Evolutionary conservation across 2,329 filamentous ascomycete genomes (phyloP).

Genomic region (Colletotrichum sublineola): DNA sequence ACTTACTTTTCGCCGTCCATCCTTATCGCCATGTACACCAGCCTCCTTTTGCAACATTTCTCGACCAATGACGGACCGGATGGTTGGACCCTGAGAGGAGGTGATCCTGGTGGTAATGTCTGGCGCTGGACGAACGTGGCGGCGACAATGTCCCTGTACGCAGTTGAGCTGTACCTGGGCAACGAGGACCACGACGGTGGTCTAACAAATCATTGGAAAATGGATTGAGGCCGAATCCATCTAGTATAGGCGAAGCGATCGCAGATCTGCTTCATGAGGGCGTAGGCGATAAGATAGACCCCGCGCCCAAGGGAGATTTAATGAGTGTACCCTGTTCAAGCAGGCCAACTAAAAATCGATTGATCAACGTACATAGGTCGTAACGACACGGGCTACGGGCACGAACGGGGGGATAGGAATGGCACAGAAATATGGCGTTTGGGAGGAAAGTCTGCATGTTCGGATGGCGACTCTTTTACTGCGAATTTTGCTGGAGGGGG

Average conservation of each 20-base stretch:
- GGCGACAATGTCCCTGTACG: slow-evolving; percentile 89
- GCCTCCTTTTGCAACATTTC: slow-evolving; percentile 94
- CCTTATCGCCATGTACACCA: slow-evolving; percentile 95
- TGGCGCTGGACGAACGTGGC: slow-evolving; percentile 96
- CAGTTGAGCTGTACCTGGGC: slow-evolving; percentile 89
- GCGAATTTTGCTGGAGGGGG: slow-evolving; percentile 26
- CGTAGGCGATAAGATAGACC: not conserved
- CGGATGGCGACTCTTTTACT: slow-evolving; percentile 35
- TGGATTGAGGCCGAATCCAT: slow-evolving; percentile 71
- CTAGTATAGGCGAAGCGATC: not conserved
- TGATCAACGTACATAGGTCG: slow-evolving; percentile 40
- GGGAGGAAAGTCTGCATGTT: slow-evolving; percentile 39
- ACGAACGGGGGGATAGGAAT: slow-evolving; percentile 29
- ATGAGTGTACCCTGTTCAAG: slow-evolving; percentile 25
- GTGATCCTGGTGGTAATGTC: slow-evolving; percentile 84
- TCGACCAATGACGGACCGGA: slow-evolving; percentile 78
- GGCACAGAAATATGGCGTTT: slow-evolving; percentile 43
- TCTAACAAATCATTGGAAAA: slow-evolving; percentile 89
- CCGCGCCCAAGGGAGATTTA: slow-evolving; percentile 13
- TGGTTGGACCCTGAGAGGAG: slow-evolving; percentile 88
- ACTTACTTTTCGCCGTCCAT: slow-evolving; percentile 97
- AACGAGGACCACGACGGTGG: slow-evolving; percentile 82
- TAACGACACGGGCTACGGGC: slow-evolving; percentile 36
- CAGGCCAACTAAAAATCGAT: slow-evolving; percentile 33
- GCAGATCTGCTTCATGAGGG: not conserved